phyloP scores from a whole-genome alignment of 345 rosid genomes.

The Aurinia saxatilis region DNA sequence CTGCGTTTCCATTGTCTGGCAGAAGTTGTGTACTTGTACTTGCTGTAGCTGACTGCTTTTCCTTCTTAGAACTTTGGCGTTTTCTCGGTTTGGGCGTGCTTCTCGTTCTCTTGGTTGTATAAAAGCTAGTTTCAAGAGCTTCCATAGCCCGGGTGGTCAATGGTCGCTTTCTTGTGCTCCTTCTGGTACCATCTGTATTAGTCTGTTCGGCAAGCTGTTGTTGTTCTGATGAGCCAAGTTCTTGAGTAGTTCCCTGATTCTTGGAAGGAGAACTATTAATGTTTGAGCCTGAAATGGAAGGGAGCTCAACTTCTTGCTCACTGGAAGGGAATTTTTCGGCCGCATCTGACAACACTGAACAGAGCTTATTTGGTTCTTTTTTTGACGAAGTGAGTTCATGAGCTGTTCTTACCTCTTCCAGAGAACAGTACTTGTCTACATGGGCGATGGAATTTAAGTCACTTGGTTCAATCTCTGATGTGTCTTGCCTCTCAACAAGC shows the following conservation, averaged over 20 bases:
- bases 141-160: conserved; percentile 59
- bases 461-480: conserved; percentile 5
- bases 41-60: conserved; percentile 15
- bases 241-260: conserved; percentile 4
- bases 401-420: conserved; percentile 14
- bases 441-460: conserved; percentile 4
- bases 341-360: conserved; percentile 4
- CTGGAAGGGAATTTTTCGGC: conserved; percentile 6
- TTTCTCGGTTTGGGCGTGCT: conserved; percentile 16
- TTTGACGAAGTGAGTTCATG: conserved; percentile 13
- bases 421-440: conserved; percentile 8
- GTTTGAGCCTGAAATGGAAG: conserved; percentile 1
- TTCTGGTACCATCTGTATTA: conserved; percentile 38
- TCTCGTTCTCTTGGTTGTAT: conserved; percentile 34
- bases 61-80: conserved; percentile 23
- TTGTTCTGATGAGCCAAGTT: conserved; percentile 17
- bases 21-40: not conserved
- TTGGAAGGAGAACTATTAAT: conserved; percentile 1
- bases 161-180: conserved; percentile 67
- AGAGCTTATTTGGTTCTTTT: conserved; percentile 17
- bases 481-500: conserved; percentile 31
- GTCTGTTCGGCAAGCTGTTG: conserved; percentile 21
- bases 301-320: conserved; percentile 12
- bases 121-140: conserved; percentile 53
- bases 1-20: conserved; percentile 8